Evolutionary conservation across 2,329 filamentous ascomycete species (phyloP), one percentile per base, ranked within the genome.

Genomic region (Fusarium musae): DNA sequence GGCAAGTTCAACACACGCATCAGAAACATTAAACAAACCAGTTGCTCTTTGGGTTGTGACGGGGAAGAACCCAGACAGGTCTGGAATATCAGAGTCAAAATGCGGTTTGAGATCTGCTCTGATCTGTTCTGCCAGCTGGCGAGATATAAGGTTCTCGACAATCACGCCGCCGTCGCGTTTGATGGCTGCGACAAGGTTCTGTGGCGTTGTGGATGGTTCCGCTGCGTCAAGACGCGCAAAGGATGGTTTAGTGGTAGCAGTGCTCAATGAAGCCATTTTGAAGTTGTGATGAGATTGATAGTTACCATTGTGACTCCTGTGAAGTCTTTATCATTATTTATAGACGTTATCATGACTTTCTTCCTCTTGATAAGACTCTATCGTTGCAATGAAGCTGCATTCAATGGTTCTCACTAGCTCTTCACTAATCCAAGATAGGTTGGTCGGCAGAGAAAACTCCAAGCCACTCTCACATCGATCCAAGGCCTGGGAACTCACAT

Each of bases 61-160:
- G 5, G 83, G 82, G 46, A 84, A 84, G 76, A 84, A 84, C 11
- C 83, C 83, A 26, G 78, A 80, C 36, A 77, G 73, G 69, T 84
- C 83, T 21, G 77, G 75, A 2, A 69, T 71, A 67, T 84, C 82
- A 6, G 75, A 74, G 60, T 83, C 82, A 39, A 83, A 84, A 43
- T 79, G 69, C 2, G 83, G 79, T 37, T 80, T 80, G 12, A 84
- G 78, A 23, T 84, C 83, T 9, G 62, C 36, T n/a, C 79, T 79
- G 49, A 84, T 82, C 52, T 82, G 79, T 7, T 76, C 72, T 12
- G 79, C 80, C 6, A 84, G 76, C 3, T 79, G 76, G 8, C 57
- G 53, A 2, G 78, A 66, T 40, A 83, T 78, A 16, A 85, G 75
- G 23, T 81, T 80, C 50, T 81, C 79, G 11, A 84, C 78, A 26